Evolutionary conservation across 179 eudicot genomes (phyloP).

Genomic region (Silene vulgaris): DNA sequence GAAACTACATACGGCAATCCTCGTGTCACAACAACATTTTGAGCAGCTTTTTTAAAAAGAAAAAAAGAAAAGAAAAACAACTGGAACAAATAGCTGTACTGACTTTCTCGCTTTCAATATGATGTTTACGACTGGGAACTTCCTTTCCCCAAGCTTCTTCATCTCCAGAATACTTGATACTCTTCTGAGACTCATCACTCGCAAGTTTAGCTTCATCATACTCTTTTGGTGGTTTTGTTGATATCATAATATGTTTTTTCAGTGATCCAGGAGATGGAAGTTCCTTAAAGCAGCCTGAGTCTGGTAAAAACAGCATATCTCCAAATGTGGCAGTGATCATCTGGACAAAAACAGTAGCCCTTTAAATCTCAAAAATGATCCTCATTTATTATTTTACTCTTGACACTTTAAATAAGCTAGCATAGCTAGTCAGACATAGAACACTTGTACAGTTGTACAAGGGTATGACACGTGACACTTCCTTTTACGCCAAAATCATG

Average conservation of each 20-base stretch:
- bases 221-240: slow-evolving; percentile 91
- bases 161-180: slow-evolving; percentile 34
- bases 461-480: neutral
- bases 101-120: slow-evolving; percentile 42
- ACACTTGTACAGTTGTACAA: neutral
- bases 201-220: slow-evolving; percentile 52
- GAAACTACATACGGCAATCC: slow-evolving; percentile 26
- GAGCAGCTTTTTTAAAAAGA: neutral
- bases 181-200: slow-evolving; percentile 36
- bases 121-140: slow-evolving; percentile 32
- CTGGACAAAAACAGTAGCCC: slow-evolving; percentile 31
- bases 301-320: slow-evolving; percentile 56
- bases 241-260: slow-evolving; percentile 58
- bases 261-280: slow-evolving; percentile 79
- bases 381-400: neutral
- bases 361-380: neutral
- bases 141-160: slow-evolving; percentile 71
- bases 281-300: slow-evolving; percentile 49
- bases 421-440: neutral
- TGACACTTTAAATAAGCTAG: neutral
- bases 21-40: slow-evolving; percentile 3
- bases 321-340: slow-evolving; percentile 81
- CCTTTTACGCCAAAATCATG: neutral
- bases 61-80: slow-evolving; percentile 1
- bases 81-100: slow-evolving; percentile 2